Evolutionary conservation across 2,329 filamentous ascomycete species (phyloP).

Genomic region (Stagonosporopsis vannaccii): DNA sequence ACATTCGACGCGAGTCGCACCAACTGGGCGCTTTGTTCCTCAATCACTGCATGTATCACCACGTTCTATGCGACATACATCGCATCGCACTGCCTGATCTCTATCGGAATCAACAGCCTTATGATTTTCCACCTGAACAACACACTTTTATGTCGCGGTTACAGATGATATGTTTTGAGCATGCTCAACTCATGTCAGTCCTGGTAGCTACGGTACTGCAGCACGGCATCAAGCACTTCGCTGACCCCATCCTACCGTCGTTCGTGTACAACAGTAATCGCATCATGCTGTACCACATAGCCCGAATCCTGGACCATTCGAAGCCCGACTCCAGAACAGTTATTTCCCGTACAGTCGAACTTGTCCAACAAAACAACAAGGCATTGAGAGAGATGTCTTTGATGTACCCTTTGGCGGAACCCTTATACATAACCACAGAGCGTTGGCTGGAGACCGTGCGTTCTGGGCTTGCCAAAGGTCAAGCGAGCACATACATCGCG

Average conservation of each 20-base stretch:
- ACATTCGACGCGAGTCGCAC: slow-evolving; percentile 44
- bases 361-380: slow-evolving; percentile 43
- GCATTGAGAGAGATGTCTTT: slow-evolving; percentile 41
- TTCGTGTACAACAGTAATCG: slow-evolving; percentile 46
- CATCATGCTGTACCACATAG: slow-evolving; percentile 46
- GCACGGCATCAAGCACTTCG: slow-evolving; percentile 44
- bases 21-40: slow-evolving; percentile 43
- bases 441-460: slow-evolving; percentile 43
- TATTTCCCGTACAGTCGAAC: slow-evolving; percentile 37
- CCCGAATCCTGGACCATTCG: slow-evolving; percentile 35
- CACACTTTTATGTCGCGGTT: slow-evolving; percentile 35
- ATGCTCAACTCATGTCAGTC: slow-evolving; percentile 41
- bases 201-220: slow-evolving; percentile 39
- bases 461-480: slow-evolving; percentile 37
- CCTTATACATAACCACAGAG: slow-evolving; percentile 40
- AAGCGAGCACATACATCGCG: slow-evolving; percentile 38
- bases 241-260: slow-evolving; percentile 42
- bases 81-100: slow-evolving; percentile 42
- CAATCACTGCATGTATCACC: slow-evolving; percentile 46
- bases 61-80: slow-evolving; percentile 43
- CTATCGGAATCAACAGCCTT: slow-evolving; percentile 42
- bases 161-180: slow-evolving; percentile 41
- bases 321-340: slow-evolving; percentile 37
- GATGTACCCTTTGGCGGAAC: slow-evolving; percentile 43
- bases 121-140: slow-evolving; percentile 37